Conservation (phyloP, 1,139 yeast genomes). For the Suhomyces ambrosiae region DNA sequence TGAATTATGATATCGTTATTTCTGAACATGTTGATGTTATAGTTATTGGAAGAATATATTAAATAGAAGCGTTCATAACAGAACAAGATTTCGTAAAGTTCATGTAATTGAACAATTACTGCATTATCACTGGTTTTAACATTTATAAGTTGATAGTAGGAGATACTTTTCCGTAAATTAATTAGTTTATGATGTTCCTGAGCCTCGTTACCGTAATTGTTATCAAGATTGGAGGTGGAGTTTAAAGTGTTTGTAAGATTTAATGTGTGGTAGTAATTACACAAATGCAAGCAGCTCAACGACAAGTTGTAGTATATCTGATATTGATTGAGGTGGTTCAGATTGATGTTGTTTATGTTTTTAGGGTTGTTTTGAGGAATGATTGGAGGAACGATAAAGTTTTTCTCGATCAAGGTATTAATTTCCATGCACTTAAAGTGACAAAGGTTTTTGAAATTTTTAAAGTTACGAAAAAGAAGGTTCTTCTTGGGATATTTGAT, state of each 20-base stretch:
- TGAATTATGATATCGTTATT: slow-evolving; percentile 25
- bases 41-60: slow-evolving; percentile 33
- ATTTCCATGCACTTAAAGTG: slow-evolving; percentile 35
- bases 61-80: slow-evolving; percentile 38
- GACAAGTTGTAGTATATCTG: slow-evolving; percentile 41
- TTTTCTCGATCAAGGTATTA: slow-evolving; percentile 32
- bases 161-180: slow-evolving; percentile 38
- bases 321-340: slow-evolving; percentile 24
- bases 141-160: slow-evolving; percentile 39
- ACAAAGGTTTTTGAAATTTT: slow-evolving; percentile 29
- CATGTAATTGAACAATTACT: slow-evolving; percentile 32
- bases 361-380: slow-evolving; percentile 17
- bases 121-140: slow-evolving; percentile 25
- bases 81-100: slow-evolving; percentile 38
- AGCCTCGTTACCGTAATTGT: slow-evolving; percentile 21
- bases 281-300: slow-evolving; percentile 35
- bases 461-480: slow-evolving; percentile 22
- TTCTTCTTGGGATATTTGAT: slow-evolving; percentile 22
- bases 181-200: slow-evolving; percentile 39
- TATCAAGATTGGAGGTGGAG: slow-evolving; percentile 17
- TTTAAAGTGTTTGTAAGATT: slow-evolving; percentile 24
- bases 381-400: slow-evolving; percentile 30
- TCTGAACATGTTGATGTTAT: slow-evolving; percentile 20
- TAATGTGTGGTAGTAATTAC: slow-evolving; percentile 38
- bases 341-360: slow-evolving; percentile 16